phyloP scores from a whole-genome alignment of 2,329 filamentous ascomycete species.

The Cercospora sp. region DNA sequence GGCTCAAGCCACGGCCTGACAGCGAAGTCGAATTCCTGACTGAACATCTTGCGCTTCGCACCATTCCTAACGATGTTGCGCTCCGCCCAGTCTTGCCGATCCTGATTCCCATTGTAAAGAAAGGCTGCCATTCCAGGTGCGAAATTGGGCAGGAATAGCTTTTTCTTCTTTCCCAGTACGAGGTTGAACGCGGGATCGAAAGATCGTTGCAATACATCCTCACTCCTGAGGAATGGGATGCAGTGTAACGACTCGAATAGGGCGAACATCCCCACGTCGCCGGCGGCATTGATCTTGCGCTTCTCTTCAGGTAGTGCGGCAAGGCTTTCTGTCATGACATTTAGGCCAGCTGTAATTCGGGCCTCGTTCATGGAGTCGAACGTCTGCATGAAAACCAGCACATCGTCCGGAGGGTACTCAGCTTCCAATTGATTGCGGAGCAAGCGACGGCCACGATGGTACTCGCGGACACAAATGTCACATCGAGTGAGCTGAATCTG shows the following conservation, averaged over 20 bases:
- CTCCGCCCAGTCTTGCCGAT: constrained; percentile 66
- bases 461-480: constrained; percentile 53
- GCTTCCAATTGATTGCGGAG: constrained; percentile 45
- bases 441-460: constrained; percentile 46
- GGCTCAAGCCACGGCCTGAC: constrained; percentile 71
- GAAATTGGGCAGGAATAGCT: constrained; percentile 72
- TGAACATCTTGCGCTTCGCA: constrained; percentile 63
- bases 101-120: constrained; percentile 70
- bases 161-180: constrained; percentile 69
- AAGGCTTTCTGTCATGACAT: constrained; percentile 44
- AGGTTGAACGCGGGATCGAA: constrained; percentile 84
- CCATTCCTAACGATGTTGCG: constrained; percentile 61
- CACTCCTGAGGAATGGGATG: constrained; percentile 68
- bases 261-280: constrained; percentile 67
- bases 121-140: constrained; percentile 84
- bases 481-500: constrained; percentile 47
- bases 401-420: constrained; percentile 48
- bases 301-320: constrained; percentile 50
- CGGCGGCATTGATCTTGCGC: constrained; percentile 53
- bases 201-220: constrained; percentile 54
- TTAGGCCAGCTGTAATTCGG: constrained; percentile 47
- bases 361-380: constrained; percentile 49
- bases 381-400: constrained; percentile 45
- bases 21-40: constrained; percentile 82
- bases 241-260: constrained; percentile 89